Evolutionary conservation across 108 stramenopile species (phyloP).

Genomic region (Cylindrotheca fusiformis): DNA sequence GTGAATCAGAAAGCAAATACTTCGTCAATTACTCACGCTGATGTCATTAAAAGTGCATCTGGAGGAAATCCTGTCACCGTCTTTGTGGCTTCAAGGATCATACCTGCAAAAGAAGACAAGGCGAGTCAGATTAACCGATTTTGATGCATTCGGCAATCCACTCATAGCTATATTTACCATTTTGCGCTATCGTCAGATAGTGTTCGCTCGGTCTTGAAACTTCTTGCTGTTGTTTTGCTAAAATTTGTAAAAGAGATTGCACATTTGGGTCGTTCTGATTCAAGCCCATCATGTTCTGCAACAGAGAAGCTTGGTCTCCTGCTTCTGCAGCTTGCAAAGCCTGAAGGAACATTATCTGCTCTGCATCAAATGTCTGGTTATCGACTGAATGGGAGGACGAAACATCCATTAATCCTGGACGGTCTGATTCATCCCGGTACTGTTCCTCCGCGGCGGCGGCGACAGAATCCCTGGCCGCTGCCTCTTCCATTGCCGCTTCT

Average conservation of each 20-base stretch:
- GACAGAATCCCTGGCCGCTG: constrained; percentile 16
- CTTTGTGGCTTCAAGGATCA: constrained; percentile 79
- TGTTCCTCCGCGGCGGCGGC: not conserved
- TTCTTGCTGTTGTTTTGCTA: constrained; percentile 35
- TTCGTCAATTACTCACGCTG: constrained; percentile 46
- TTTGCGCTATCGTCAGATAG: constrained; percentile 81
- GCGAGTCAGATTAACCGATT: not conserved
- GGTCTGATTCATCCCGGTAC: constrained; percentile 1
- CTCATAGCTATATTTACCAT: constrained; percentile 52
- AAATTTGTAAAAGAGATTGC: constrained; percentile 25
- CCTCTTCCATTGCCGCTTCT: constrained; percentile 49
- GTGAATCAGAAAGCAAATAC: not conserved
- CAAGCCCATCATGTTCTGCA: constrained; percentile 22
- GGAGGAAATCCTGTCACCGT: constrained; percentile 81
- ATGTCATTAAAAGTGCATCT: constrained; percentile 74
- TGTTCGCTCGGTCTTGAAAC: constrained; percentile 60
- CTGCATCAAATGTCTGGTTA: constrained; percentile 9
- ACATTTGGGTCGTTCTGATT: constrained; percentile 21
- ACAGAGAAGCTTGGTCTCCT: constrained; percentile 11
- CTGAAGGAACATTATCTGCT: constrained; percentile 12
- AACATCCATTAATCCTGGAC: not conserved
- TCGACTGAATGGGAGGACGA: constrained; percentile 13
- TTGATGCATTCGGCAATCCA: not conserved
- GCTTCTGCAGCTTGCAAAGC: constrained; percentile 26
- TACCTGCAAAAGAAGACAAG: constrained; percentile 43